Base-by-base conservation (phyloP, 108 stramenopile genomes). In the Nannochloropsis gaditana region DNA sequence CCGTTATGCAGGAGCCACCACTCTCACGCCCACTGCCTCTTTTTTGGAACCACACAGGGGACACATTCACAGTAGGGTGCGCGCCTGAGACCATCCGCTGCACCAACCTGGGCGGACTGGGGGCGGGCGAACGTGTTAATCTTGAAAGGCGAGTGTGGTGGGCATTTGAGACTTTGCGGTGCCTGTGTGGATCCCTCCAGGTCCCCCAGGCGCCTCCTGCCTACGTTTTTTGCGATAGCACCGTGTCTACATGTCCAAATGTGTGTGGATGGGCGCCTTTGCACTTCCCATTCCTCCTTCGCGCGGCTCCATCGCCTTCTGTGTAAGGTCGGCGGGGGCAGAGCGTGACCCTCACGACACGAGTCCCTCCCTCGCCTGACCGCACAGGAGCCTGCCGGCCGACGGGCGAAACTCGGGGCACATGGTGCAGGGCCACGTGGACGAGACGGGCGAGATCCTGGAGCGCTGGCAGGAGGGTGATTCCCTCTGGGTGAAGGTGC, bases 341-440 rank as follows among this genome's bases (percentile, higher is more conserved):
- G 31, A 31, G 31, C 31, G 31, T 31, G 31, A 31, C 31, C 31
- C 31, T 31, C 31, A 31, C 0, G 31, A 31, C 31, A 31, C 31
- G 31, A 31, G 31, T 31, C 59, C 59, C 2, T 73, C 59, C 59
- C 8, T 73, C 0, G 19, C 59, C n/a, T 73, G 15, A 15, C 59
- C 59, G 15, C 19, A 2, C n/a, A 73, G 59, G 59, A 73, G 59
- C 59, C 59, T 73, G 59, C 59, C 59, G 59, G 59, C 59, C 59
- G 59, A 73, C 59, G 59, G 59, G 5, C 59, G 59, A n/a, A 73
- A 73, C n/a, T 73, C 59, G n/a, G 59, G 59, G n/a, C 59, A 73
- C 6, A 5, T 88, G 84, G 84, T 97, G 9, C 97, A 99, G 87
- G 97, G 99, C 9, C 99, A 99, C 88, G 97, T 99, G 11, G 99